A percentile compares a stretch with the other conserved stretches of the same genome.
Evolutionary conservation across 2,329 filamentous ascomycete genomes (phyloP).

Genomic region (Fonsecaea nubica): DNA sequence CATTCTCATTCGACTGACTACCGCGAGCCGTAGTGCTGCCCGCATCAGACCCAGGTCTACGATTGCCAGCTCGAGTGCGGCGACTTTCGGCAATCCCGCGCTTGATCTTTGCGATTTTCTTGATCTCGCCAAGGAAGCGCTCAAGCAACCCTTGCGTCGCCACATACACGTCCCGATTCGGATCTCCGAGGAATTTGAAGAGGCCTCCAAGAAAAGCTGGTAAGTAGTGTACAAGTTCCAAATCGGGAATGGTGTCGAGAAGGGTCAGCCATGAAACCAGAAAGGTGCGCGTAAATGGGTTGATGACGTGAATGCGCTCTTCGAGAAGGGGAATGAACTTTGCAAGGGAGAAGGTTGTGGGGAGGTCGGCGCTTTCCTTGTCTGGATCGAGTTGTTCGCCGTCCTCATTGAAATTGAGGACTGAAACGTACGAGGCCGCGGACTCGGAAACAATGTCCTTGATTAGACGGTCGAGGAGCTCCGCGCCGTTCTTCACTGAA

Average conservation of each 20-base stretch:
- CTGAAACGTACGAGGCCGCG: constrained; percentile 90
- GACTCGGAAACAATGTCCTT: constrained; percentile 97
- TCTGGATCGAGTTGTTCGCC: constrained; percentile 50
- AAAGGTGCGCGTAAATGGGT: constrained; percentile 93
- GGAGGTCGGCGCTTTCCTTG: constrained; percentile 57
- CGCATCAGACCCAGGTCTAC: constrained; percentile 38
- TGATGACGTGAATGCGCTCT: constrained; percentile 91
- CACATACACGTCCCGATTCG: constrained; percentile 91
- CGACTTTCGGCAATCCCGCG: constrained; percentile 88
- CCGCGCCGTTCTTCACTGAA: constrained; percentile 97
- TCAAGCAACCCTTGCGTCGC: constrained; percentile 88
- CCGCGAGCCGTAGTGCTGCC: constrained; percentile 41
- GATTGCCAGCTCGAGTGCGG: constrained; percentile 63
- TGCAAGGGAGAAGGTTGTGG: constrained; percentile 88
- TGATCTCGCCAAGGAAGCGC: constrained; percentile 90
- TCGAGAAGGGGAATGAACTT: constrained; percentile 92
- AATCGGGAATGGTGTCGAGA: constrained; percentile 92
- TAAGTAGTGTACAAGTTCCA: constrained; percentile 90
- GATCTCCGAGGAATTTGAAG: constrained; percentile 89
- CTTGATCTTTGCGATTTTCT: constrained; percentile 89
- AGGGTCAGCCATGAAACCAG: constrained; percentile 95
- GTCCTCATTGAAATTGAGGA: constrained; percentile 69
- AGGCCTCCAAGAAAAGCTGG: constrained; percentile 90
- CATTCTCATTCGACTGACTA: constrained; percentile 38
- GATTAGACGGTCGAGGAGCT: constrained; percentile 89